Conservation (phyloP, 768 basidiomycete species). For the Nevesoporus exiguus region DNA sequence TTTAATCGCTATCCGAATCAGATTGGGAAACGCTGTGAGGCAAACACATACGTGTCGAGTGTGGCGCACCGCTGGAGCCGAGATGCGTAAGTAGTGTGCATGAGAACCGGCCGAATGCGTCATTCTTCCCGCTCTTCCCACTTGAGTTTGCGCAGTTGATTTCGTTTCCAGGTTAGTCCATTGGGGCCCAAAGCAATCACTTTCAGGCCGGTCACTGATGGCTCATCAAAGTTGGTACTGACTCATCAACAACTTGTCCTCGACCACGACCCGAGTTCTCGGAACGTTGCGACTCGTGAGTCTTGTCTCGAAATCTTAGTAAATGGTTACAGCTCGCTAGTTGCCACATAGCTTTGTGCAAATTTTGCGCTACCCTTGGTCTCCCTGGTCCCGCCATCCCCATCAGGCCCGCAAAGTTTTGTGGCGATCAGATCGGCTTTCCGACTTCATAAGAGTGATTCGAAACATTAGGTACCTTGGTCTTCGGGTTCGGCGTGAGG, state of each 20-base stretch:
- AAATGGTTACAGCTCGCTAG: neutral
- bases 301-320: neutral
- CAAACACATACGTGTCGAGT: no score
- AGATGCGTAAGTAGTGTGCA: no score
- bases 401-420: conserved; percentile 1
- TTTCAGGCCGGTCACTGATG: neutral
- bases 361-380: neutral
- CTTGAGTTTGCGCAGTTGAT: no score
- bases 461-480: neutral
- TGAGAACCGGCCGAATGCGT: no score
- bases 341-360: neutral
- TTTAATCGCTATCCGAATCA: no score
- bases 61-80: no score
- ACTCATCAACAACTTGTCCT: no score
- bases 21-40: no score
- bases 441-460: neutral
- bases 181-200: no score
- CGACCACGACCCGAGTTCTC: no score
- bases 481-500: neutral
- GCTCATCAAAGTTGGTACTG: neutral
- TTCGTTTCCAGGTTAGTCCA: no score
- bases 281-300: neutral
- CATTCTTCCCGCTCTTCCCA: no score
- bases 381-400: neutral
- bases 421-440: neutral